Percentiles rank a stretch among this genome's conserved stretches.
phyloP scores from a whole-genome alignment of 225 moss, liverwort and hornwort species.

The Rhytidiadelphus loreus region DNA sequence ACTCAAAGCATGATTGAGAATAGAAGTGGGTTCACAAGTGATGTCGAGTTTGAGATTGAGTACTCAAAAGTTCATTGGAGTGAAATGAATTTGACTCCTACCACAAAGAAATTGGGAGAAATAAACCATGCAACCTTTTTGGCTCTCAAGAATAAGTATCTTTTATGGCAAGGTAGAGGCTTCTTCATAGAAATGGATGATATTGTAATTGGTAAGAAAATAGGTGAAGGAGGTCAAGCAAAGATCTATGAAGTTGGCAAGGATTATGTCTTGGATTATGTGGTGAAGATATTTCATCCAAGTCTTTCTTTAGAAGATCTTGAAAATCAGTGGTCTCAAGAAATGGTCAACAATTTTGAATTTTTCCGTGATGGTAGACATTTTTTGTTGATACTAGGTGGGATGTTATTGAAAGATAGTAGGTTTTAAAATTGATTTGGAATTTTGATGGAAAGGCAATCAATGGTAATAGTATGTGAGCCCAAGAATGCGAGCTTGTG shows the following conservation, averaged over 20 bases:
- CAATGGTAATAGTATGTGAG: no score
- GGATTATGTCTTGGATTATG: neutral
- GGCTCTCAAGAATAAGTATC: neutral
- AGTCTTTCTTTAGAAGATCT: neutral
- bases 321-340: neutral
- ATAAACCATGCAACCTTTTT: neutral
- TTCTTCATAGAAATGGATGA: neutral
- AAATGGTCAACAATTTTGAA: neutral
- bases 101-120: fast-evolving
- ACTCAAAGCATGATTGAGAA: no score
- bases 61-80: neutral
- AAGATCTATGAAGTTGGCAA: neutral
- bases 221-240: neutral
- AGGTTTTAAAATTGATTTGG: no score
- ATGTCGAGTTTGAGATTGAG: no score
- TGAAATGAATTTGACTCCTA: no score
- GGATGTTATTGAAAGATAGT: no score
- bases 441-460: no score
- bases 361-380: no score
- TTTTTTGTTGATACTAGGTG: no score
- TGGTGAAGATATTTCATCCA: neutral
- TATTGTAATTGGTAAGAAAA: neutral
- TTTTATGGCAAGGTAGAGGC: no score
- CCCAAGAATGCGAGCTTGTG: no score
- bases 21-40: no score